Conservation (phyloP, 371 early-diverging fungal species). For the Mortierella sp. region DNA sequence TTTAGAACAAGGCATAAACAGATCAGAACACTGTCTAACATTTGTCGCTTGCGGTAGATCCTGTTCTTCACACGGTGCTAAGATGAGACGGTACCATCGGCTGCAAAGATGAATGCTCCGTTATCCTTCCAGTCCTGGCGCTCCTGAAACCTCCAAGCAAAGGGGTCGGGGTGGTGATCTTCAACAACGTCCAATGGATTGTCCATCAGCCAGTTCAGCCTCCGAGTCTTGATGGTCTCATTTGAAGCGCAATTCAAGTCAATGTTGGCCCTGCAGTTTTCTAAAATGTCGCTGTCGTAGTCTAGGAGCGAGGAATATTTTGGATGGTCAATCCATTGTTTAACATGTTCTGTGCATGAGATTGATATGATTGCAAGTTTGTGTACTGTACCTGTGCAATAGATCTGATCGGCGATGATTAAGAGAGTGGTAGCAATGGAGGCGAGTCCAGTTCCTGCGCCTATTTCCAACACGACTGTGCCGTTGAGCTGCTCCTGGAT, state of each 20-base stretch:
- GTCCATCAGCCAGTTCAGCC: conserved; percentile 40
- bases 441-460: conserved; percentile 49
- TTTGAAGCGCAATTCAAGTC: conserved; percentile 7
- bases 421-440: conserved; percentile 26
- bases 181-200: conserved; percentile 16
- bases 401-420: conserved; percentile 10
- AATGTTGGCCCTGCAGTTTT: conserved; percentile 39
- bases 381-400: conserved; percentile 43
- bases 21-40: background rate
- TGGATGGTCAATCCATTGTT: background rate
- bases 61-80: background rate
- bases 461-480: conserved; percentile 30
- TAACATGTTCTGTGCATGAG: background rate
- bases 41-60: background rate
- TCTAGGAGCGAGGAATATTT: conserved; percentile 2
- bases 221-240: conserved; percentile 8
- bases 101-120: conserved; percentile 42
- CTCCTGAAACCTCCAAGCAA: conserved; percentile 26
- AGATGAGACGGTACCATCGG: conserved; percentile 36
- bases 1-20: background rate
- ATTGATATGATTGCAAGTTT: background rate
- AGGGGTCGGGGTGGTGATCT: conserved; percentile 6
- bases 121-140: conserved; percentile 27
- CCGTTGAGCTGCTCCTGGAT: conserved; percentile 19
- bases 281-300: conserved; percentile 20